Evolutionary conservation across 352 stramenopile genomes (phyloP), one percentile per base, ranked within the genome.

Genomic region (Phytophthora pinifolia): DNA sequence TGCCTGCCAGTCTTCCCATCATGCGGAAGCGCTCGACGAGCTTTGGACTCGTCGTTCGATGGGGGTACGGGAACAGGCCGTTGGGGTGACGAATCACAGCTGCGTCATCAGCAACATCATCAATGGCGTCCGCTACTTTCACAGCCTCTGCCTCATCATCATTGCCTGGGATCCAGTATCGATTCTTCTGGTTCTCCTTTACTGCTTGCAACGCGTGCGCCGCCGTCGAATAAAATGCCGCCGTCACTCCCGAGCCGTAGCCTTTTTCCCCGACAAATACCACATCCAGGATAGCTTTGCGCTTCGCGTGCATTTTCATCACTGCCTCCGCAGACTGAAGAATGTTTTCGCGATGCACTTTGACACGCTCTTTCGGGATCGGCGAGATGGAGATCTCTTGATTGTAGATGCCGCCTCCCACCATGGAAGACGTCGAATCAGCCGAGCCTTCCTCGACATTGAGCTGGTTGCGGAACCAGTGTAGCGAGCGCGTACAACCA

Each of bases 281-380:
- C 37, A 94, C 79, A 60, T 94, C 85, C 29, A 94, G 50, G 15
- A 94, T 83, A 22, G 83, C 81, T 58, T 88, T 89, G 4, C 83
- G 81, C 60, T 92, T 93, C 4, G 66, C 78, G 27, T 94, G 83
- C 76, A 92, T 88, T 60, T 92, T 89, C 80, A 94, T 91, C 6
- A 92, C 73, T 3, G 74, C 75, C 17, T 94, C 81, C 0, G 85
- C 85, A 0, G 81, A 92, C 39, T 74, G 71, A 31, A 94, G 47
- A 36, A 94, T 84, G 34, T 89, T 89, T 14, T 70, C 68, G 15
- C 85, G 80, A 47, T 88, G 66, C 8, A 94, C 81, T 31, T 91
- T 92, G 43, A 92, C 85, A n/a, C 83, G 83, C 46, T 94, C 83
- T 59, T 93, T 94, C 9, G 84, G 84, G 34, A 94, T 84, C 5